Evolutionary conservation across 306 rosid genomes (phyloP), one percentile per base, ranked within the genome.

Genomic region (Cucumis cinereus): DNA sequence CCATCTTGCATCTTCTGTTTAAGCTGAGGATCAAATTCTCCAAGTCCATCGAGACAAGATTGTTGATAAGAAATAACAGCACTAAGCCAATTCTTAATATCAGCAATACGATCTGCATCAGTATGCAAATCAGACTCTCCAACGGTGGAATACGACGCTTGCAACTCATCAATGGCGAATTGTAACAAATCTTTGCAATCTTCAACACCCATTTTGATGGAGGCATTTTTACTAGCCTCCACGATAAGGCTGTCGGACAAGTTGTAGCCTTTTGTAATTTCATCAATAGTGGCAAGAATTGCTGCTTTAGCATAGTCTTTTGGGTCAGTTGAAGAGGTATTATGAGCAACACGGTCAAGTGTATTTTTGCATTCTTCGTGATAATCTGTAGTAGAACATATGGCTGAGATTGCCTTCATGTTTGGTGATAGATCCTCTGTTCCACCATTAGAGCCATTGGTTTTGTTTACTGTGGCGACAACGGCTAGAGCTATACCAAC

Each of bases 171-270:
- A 4, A 84, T 15, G 2, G 95, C 90, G 0, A 55, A 84, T 24
- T 84, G 69, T 69, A 90, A 16, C 74, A 93, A 14, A 15, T 83
- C 90, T 33, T 86, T 93, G 86, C 98, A 93, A 20, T 86, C 95
- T 5, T 83, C 85, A 0, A 87, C 78, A 1, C 86, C 69, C 91
- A 83, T 86, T 79, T 89, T 86, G 3, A 74, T 3, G 6, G 81
- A 77, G 0, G 76, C 22, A n/a, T 52, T 79, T 5, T 40, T 41
- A 36, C 5, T 76, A 11, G 86, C 54, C 4, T 89, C 87, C 0
- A 53, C 28, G 0, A 80, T 1, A 55, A 90, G 86, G 8, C 58
- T 78, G 7, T 88, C 88, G 0, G 91, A 81, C 79, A 87, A 74
- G 80, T 91, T 89, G 7, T 81, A 75, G 13, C 96, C 81, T 26